Conservation (phyloP, 1,284 basidiomycete genomes). For the Boletus albobrunnescens region DNA sequence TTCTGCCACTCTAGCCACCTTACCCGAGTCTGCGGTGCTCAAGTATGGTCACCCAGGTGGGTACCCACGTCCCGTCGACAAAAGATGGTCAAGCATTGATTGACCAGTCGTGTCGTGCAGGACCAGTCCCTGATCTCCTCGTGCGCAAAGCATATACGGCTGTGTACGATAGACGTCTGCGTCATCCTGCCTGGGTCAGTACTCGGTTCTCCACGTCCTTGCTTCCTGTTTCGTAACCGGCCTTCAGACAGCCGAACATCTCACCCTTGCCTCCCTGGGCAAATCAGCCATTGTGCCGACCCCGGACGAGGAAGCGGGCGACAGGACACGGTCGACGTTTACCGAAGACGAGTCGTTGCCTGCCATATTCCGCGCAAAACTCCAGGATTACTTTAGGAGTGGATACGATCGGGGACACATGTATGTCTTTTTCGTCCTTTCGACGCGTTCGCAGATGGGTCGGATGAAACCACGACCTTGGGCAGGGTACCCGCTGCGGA, state of each 20-base stretch:
- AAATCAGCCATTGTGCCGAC: constrained; percentile 39
- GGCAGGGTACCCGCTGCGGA: constrained; percentile 94
- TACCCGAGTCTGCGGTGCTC: constrained; percentile 40
- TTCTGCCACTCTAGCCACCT: constrained; percentile 22
- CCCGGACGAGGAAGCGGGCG: constrained; percentile 44
- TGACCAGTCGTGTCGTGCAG: constrained; percentile 39
- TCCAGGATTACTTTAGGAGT: constrained; percentile 89
- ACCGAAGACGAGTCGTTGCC: constrained; percentile 82
- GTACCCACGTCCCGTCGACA: neutral
- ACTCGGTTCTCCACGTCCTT: constrained; percentile 3
- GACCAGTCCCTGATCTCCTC: constrained; percentile 80
- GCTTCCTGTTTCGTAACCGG: neutral
- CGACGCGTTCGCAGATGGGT: neutral
- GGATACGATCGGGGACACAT: constrained; percentile 98
- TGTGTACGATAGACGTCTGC: constrained; percentile 85
- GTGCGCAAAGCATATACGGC: constrained; percentile 81
- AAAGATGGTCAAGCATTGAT: neutral
- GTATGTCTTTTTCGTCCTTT: constrained; percentile 49
- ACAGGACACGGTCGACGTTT: constrained; percentile 81
- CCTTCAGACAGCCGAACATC: constrained; percentile 82
- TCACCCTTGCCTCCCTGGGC: constrained; percentile 74
- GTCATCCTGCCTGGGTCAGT: constrained; percentile 90
- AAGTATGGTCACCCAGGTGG: constrained; percentile 74
- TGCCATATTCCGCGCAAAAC: constrained; percentile 73
- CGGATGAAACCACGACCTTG: neutral